Conservation (phyloP, 495 filamentous ascomycete species). For the Neurospora sp. region DNA sequence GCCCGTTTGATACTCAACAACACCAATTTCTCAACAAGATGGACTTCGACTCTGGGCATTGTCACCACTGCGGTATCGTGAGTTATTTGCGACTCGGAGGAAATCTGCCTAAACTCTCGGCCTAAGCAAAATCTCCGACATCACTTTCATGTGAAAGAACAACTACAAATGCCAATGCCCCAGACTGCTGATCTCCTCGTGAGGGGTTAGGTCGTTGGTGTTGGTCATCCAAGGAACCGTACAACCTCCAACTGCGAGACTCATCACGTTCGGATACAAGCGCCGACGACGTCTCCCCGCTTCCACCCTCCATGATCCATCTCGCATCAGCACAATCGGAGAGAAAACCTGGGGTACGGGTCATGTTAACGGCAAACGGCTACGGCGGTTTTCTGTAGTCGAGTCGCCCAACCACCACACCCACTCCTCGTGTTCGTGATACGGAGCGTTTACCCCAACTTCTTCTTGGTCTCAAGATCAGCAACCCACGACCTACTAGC, state of each 20-base stretch:
- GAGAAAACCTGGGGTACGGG: neutral
- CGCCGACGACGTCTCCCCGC: neutral
- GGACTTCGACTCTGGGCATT: neutral
- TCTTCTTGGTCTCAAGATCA: neutral
- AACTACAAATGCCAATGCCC: neutral
- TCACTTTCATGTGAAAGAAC: neutral
- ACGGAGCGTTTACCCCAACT: no score
- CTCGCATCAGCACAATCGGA: neutral
- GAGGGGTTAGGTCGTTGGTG: neutral
- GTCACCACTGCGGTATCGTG: neutral
- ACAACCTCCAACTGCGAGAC: neutral
- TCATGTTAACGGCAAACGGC: neutral
- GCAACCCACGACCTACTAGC: neutral
- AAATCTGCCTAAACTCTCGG: neutral
- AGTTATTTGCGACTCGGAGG: neutral
- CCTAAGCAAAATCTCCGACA: neutral
- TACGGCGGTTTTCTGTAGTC: neutral
- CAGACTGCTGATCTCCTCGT: neutral
- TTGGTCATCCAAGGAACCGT: neutral
- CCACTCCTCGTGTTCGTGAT: neutral
- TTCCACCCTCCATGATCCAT: neutral
- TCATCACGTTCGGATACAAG: neutral
- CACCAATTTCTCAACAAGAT: neutral
- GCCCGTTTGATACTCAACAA: neutral
- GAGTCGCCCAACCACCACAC: neutral